Conservation (phyloP, 345 rosid genomes). For the Citrus medica region DNA sequence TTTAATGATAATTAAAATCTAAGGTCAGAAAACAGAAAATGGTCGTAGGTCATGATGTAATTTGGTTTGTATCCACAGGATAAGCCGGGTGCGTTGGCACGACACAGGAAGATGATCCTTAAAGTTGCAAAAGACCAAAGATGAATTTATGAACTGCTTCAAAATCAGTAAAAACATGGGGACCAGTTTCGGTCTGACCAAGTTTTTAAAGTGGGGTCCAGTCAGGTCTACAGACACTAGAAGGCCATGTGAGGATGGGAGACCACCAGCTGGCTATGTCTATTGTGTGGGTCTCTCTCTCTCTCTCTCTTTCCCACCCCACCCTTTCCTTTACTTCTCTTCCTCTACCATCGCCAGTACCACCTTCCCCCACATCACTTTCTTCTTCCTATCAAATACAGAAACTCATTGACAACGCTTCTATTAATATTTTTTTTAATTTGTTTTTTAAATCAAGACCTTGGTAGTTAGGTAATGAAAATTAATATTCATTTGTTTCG, state of each 20-base stretch:
- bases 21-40: not conserved
- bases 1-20: not conserved
- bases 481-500: not conserved
- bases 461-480: not conserved
- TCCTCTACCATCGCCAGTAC: not conserved
- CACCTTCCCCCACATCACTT: not conserved
- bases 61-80: not conserved
- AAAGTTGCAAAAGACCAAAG: slow-evolving; percentile 5
- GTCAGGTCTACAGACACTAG: slow-evolving; percentile 6
- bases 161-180: slow-evolving; percentile 23
- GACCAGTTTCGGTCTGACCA: slow-evolving; percentile 24
- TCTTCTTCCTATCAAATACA: not conserved
- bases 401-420: not conserved
- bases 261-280: slow-evolving; percentile 61
- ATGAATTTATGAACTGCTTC: slow-evolving; percentile 18
- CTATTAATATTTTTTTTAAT: not conserved
- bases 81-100: slow-evolving; percentile 4
- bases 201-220: slow-evolving; percentile 26
- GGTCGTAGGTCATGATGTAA: not conserved
- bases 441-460: too few species aligned
- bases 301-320: not conserved
- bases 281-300: slow-evolving; percentile 23
- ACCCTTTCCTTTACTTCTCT: not conserved
- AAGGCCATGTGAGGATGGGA: slow-evolving; percentile 46
- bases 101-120: not conserved